Conservation (phyloP, 2,329 filamentous ascomycete species). For the Beauveria varroae region DNA sequence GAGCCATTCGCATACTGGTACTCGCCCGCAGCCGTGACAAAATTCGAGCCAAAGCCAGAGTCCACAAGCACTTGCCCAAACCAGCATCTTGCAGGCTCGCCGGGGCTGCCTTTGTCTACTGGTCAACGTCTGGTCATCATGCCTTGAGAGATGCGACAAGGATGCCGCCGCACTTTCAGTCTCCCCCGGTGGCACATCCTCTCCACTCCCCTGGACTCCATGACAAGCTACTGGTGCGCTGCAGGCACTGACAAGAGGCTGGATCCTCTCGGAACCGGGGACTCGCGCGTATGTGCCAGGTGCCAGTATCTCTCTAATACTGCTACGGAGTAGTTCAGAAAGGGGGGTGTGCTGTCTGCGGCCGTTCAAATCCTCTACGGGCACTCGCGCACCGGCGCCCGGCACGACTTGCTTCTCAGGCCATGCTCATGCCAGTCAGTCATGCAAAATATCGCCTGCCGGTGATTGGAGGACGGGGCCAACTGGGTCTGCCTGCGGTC, state of each 20-base stretch:
- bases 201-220: conserved; percentile 1
- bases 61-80: conserved; percentile 4
- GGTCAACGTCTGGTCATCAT: background rate
- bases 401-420: conserved; percentile 1
- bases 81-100: conserved; percentile 3
- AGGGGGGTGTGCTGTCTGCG: background rate
- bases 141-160: conserved; percentile 8
- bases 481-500: background rate
- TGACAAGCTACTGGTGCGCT: background rate
- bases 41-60: background rate
- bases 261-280: conserved; percentile 4
- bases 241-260: background rate
- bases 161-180: conserved; percentile 7
- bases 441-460: conserved; percentile 1
- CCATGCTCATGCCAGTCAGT: conserved; percentile 4
- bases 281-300: background rate
- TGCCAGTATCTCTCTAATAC: background rate
- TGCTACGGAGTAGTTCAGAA: background rate
- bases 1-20: background rate
- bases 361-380: background rate
- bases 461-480: background rate
- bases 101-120: background rate
- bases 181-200: conserved; percentile 12
- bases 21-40: background rate
- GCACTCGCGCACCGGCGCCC: background rate